These are phyloP conservation scores for Phylloporus gajari DNA, from an alignment of 1,284 basidiomycete species.

Conservation along the genomic window DNA sequence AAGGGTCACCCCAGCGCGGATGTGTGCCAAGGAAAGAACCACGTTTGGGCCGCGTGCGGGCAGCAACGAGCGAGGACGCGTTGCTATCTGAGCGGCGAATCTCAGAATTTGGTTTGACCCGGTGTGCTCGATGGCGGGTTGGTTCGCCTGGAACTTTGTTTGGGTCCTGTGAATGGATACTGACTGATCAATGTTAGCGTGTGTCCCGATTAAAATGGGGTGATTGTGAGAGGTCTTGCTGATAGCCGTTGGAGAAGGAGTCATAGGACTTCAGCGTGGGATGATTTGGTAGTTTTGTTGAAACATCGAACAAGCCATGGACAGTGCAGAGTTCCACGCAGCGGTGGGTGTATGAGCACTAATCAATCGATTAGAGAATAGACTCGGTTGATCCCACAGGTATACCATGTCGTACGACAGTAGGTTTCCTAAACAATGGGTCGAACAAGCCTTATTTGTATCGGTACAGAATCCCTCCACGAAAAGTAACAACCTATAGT, in stretches of 20 bases:
- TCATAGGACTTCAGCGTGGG: not conserved
- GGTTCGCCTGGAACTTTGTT: not conserved
- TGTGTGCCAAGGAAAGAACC: not conserved
- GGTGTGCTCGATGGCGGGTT: not conserved
- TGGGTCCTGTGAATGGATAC: too few species aligned
- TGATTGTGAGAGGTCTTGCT: too few species aligned
- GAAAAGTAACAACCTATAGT: constrained; percentile 78
- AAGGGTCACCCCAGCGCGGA: not conserved
- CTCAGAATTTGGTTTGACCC: not conserved
- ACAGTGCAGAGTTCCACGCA: constrained; percentile 72
- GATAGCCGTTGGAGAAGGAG: too few species aligned
- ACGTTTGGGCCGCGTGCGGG: not conserved
- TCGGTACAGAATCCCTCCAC: constrained; percentile 59
- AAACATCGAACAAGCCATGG: constrained; percentile 48
- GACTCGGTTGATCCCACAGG: constrained; percentile 50
- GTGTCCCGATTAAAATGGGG: too few species aligned
- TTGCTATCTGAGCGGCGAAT: not conserved
- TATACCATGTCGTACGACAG: constrained; percentile 72
- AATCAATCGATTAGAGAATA: not conserved
- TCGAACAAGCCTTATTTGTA: constrained; percentile 4
- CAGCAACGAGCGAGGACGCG: not conserved
- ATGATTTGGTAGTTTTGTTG: not conserved
- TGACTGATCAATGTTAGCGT: too few species aligned
- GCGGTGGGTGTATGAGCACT: constrained; percentile 52
- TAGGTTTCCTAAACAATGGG: constrained; percentile 22